Evolutionary conservation across 78 protist genomes (phyloP).

Genomic region (Dictyostelium brefeldianum): DNA sequence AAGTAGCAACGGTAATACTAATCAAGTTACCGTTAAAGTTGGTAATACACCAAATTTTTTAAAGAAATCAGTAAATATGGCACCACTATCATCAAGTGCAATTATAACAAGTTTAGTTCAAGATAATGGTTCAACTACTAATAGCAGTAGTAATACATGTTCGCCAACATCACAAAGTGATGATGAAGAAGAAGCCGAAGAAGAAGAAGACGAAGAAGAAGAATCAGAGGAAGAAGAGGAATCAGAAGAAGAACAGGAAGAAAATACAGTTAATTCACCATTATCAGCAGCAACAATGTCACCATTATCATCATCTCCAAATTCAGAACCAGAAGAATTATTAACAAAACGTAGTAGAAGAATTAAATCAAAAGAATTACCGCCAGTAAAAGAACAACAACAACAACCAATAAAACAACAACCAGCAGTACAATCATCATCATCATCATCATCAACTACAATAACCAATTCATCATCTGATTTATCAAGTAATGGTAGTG

Average conservation of each 20-base stretch:
- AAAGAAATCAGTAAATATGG: slow-evolving; percentile 22
- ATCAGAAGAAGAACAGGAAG: no score
- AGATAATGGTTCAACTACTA: slow-evolving; percentile 8
- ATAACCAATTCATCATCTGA: neutral
- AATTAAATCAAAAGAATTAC: neutral
- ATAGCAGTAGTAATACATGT: neutral
- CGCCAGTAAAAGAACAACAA: neutral
- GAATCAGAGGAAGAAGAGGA: no score
- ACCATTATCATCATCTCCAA: slow-evolving; percentile 30
- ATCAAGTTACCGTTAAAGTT: slow-evolving; percentile 16
- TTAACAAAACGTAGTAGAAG: neutral
- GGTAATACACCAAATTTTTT: neutral
- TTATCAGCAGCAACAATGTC: neutral
- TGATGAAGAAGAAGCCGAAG: neutral
- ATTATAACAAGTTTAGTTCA: neutral
- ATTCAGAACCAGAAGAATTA: slow-evolving; percentile 44
- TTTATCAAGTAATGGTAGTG: neutral
- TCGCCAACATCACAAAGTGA: neutral
- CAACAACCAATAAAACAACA: neutral
- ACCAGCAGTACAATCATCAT: neutral
- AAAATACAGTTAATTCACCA: neutral
- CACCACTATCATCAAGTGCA: slow-evolving; percentile 11
- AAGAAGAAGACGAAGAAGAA: neutral
- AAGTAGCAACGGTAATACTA: neutral
- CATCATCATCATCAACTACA: neutral